These are phyloP conservation scores for Neocallimastix lanati DNA, from an alignment of 192 early-diverging fungal genomes.

Conservation along the genomic window DNA sequence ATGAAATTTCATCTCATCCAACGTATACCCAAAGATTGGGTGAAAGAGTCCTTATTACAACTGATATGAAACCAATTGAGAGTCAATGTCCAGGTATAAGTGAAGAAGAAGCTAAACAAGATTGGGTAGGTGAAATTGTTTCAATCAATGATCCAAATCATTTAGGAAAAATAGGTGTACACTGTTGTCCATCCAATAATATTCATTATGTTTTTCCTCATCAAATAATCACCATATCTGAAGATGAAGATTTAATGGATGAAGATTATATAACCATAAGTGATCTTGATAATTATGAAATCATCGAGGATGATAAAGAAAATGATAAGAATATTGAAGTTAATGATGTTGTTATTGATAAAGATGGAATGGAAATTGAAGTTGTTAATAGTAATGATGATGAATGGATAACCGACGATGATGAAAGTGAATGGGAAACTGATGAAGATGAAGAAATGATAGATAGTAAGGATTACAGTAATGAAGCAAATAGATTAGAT, in stretches of 20 bases:
- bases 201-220: background rate
- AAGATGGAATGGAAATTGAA: constrained; percentile 13
- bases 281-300: background rate
- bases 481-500: too few relatives aligned
- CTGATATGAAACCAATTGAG: background rate
- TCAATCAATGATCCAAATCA: background rate
- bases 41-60: background rate
- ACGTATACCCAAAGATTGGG: background rate
- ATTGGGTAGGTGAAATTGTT: background rate
- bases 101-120: background rate
- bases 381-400: background rate
- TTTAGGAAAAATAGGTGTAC: background rate
- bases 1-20: background rate
- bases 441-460: too few relatives aligned
- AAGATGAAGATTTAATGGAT: background rate
- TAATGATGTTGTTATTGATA: constrained; percentile 14
- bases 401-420: background rate
- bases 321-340: constrained; percentile 6
- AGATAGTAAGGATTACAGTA: too few relatives aligned
- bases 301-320: background rate
- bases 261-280: background rate
- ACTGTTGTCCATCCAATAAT: background rate
- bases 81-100: background rate
- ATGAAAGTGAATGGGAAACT: background rate
- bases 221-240: background rate